Conservation (phyloP, 345 rosid genomes). For the Iberis pinnata region DNA sequence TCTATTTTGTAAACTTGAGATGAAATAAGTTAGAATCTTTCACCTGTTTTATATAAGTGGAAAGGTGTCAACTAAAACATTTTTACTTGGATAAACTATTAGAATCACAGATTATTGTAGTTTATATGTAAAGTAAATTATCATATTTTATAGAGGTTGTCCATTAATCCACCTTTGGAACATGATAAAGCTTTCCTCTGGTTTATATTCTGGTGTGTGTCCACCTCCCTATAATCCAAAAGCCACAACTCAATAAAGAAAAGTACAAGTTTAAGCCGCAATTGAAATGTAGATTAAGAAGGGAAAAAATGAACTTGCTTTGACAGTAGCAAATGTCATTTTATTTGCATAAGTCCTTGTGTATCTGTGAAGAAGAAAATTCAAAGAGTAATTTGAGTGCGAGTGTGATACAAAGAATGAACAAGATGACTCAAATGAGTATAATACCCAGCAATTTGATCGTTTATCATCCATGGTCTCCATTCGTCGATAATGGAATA, state of each 20-base stretch:
- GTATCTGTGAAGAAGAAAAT: conserved; percentile 30
- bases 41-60: too few species aligned
- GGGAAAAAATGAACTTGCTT: conserved; percentile 33
- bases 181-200: conserved; percentile 47
- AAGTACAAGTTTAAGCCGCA: not conserved
- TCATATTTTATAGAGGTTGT: conserved; percentile 1
- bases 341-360: conserved; percentile 56
- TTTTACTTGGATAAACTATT: too few species aligned
- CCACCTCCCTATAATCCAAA: conserved; percentile 51
- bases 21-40: too few species aligned
- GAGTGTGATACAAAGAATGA: not conserved
- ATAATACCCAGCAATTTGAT: conserved; percentile 44
- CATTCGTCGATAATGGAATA: conserved; percentile 44
- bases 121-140: too few species aligned
- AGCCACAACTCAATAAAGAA: not conserved
- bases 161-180: conserved; percentile 32
- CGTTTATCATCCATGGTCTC: conserved; percentile 44
- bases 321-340: conserved; percentile 71
- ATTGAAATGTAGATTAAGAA: not conserved
- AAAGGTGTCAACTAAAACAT: too few species aligned
- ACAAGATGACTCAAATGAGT: too few species aligned
- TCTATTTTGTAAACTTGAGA: too few species aligned
- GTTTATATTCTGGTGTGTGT: conserved; percentile 51
- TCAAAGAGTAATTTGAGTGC: too few species aligned
- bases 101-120: too few species aligned